Evolutionary conservation across 768 basidiomycete genomes (phyloP), one percentile per base, ranked within the genome.

Genomic region (Boletellus ananiceps): DNA sequence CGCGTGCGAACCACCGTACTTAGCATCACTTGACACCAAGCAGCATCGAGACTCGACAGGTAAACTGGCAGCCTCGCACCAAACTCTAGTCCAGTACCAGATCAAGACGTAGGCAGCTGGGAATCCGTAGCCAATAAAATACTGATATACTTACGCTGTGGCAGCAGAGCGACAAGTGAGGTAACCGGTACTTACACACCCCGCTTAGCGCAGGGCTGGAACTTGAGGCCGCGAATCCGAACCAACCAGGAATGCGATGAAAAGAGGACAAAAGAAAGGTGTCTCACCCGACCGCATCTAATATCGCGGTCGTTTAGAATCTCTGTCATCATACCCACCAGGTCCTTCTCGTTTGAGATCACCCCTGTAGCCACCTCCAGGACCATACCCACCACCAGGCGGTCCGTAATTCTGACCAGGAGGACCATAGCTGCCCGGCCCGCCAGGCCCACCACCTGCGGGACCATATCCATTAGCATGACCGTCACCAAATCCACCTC

Each of bases 261-360:
- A 64, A 64, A 46, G 47, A 58, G 56, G 41, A 50, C 56, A 21
- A 52, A 62, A 50, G 49, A 59, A 62, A 65, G 46, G 58, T 61
- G 57, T 70, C 62, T 59, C 64, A 65, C 64, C 62, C 63, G 58
- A 67, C 64, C 65, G 61, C 67, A 61, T 57, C 77, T 81, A 91
- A 70, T 87, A 89, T 63, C 89, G 80, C 61, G 85, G 83, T 63
- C 89, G 84, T 71, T 92, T 92, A 31, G 76, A 60, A 57, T 90
- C 88, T 57, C 88, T 80, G 68, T 91, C 88, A 63, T 91, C 88
- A 68, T 78, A 87, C 68, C 84, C 84, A 72, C 84, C 82, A 46
- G 84, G 77, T 57, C 79, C 81, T 63, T 78, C 78, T 56, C 88
- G 81, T 70, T 89, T 89, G 73, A 88, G 82, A 63, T 85, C 85